Evolutionary conservation across 129 eudicot species (phyloP), one percentile per base, ranked within the genome.

Genomic region (Logfia minima): DNA sequence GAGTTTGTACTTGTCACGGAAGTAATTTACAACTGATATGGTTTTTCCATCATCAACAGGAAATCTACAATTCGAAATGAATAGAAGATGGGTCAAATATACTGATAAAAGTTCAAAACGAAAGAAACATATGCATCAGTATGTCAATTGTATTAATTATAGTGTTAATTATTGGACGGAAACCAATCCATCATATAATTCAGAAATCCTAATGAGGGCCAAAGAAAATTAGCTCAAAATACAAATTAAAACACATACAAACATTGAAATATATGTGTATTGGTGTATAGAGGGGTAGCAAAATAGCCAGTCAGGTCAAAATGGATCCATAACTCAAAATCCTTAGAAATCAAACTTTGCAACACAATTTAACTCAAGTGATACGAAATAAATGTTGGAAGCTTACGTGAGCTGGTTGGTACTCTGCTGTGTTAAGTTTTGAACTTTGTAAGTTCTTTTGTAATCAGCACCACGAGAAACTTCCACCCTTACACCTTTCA

Each of bases 401-500:
- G 62, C 93, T 75, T 73, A 90, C 96, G 76, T 80, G 37, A 82
- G 43, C 16, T 77, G 78, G 22, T 32, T 75, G 0, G 73, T 21
- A 1, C 85, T 82, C 32, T 75, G 73, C n/a, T 45, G 32, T 0
- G 96, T 75, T 11, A 90, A 0, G 8, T 86, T 84, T 2, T 79
- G 51, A 43, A 90, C 75, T 69, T 84, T 90, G 56, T 77, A 66
- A 1, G 84, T 67, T 72, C 62, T 75, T 28, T 39, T 39, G 37
- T 43, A 52, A 16, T 64, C 84, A 43, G 51, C 51, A 53, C 7
- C 24, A 56, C 84, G 80, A 6, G 4, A 19, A 11, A 75, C 61
- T 41, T 90, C 86, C 18, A 92, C 87, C 19, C 52, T 83, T 2
- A 90, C 52, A 62, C 90, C 88, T 83, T 67, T 87, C 22, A 92